phyloP scores from a whole-genome alignment of 2,329 filamentous ascomycete genomes.

The Cryphonectria nitschkei region DNA sequence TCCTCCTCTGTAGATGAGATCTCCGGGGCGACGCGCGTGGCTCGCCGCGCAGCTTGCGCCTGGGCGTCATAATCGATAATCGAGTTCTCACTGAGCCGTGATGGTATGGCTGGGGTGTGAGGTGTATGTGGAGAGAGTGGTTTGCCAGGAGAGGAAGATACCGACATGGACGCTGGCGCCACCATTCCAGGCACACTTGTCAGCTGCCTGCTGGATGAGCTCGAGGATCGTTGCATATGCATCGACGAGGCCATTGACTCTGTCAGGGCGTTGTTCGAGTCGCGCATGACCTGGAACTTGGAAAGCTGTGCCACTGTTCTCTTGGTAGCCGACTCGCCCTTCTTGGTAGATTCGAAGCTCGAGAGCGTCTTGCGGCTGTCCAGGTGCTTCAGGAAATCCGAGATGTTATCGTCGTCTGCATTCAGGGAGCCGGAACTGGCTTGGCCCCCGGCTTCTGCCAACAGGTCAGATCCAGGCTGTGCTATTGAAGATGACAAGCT shows the following conservation, averaged over 20 bases:
- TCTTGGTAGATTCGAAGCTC: conserved; percentile 72
- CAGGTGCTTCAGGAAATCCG: conserved; percentile 86
- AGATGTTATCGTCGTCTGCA: conserved; percentile 89
- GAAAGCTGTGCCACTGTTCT: conserved; percentile 78
- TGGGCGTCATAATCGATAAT: conserved; percentile 68
- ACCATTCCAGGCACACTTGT: conserved; percentile 66
- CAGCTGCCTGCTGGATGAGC: conserved; percentile 67
- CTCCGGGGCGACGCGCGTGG: conserved; percentile 35
- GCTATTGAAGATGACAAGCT: conserved; percentile 71
- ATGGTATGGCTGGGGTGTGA: conserved; percentile 91
- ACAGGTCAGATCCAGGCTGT: conserved; percentile 77
- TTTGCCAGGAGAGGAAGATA: conserved; percentile 87
- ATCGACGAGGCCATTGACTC: conserved; percentile 93
- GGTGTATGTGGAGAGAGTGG: conserved; percentile 88
- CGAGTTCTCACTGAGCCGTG: conserved; percentile 88
- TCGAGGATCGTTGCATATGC: conserved; percentile 80
- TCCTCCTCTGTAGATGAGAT: conserved; percentile 35
- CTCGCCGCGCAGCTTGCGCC: conserved; percentile 33
- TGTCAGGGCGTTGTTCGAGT: conserved; percentile 84
- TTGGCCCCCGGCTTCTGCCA: conserved; percentile 71
- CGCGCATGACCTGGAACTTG: conserved; percentile 86
- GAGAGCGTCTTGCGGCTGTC: conserved; percentile 86
- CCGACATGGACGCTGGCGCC: conserved; percentile 77
- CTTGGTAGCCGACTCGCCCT: conserved; percentile 71
- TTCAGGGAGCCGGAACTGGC: conserved; percentile 69